These are phyloP conservation scores for Penicillium herquei DNA, from an alignment of 495 filamentous ascomycete genomes.

Conservation along the genomic window DNA sequence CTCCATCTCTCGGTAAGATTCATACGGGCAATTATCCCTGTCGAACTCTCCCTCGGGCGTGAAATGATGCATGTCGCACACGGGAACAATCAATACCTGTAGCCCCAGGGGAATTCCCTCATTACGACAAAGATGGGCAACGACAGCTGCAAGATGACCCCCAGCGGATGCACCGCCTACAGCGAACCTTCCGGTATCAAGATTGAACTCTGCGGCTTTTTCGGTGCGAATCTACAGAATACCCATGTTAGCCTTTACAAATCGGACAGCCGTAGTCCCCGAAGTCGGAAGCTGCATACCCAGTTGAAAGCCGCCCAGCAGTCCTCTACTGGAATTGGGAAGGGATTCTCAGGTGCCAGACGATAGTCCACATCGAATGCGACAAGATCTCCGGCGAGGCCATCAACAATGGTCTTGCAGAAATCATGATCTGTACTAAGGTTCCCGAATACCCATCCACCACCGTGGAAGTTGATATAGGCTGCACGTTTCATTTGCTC, in stretches of 20 bases:
- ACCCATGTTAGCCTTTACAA: not conserved
- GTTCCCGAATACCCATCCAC: slow-evolving; percentile 42
- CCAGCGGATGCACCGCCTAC: slow-evolving; percentile 40
- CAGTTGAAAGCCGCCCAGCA: slow-evolving; percentile 44
- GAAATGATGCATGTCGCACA: slow-evolving; percentile 38
- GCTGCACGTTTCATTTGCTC: slow-evolving; percentile 34
- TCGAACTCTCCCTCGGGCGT: slow-evolving; percentile 36
- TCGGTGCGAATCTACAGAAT: slow-evolving; percentile 28
- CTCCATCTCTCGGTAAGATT: slow-evolving; percentile 43
- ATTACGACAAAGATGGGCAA: slow-evolving; percentile 38
- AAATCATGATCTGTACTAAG: slow-evolving; percentile 34
- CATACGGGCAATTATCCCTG: slow-evolving; percentile 33
- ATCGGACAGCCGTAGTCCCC: not conserved
- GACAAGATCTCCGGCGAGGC: slow-evolving; percentile 34
- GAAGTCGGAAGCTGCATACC: slow-evolving; percentile 17
- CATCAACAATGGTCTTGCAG: slow-evolving; percentile 36
- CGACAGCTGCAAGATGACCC: slow-evolving; percentile 38
- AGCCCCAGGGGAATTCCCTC: slow-evolving; percentile 32
- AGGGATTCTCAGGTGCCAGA: slow-evolving; percentile 36
- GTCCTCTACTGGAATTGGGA: slow-evolving; percentile 35
- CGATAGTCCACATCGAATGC: slow-evolving; percentile 42
- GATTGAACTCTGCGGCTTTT: slow-evolving; percentile 32
- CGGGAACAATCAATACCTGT: slow-evolving; percentile 37
- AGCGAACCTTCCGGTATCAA: slow-evolving; percentile 30
- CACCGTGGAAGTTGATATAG: slow-evolving; percentile 41